phyloP scores from a whole-genome alignment of 2,329 filamentous ascomycete species.

The Monosporascus sp. region DNA sequence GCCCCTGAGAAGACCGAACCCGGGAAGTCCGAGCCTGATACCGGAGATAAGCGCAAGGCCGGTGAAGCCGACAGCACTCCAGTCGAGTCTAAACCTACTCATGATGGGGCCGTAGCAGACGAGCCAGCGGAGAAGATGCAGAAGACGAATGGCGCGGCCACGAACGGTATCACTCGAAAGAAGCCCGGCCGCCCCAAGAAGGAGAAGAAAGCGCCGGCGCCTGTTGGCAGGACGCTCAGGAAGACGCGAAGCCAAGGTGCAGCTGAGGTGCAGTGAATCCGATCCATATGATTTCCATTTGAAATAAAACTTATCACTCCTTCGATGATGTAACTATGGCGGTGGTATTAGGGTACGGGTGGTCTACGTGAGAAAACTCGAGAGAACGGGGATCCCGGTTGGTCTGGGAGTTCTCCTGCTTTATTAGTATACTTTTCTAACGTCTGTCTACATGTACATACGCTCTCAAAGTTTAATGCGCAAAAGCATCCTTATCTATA shows the following conservation, averaged over 20 bases:
- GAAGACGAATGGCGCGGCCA: constrained; percentile 30
- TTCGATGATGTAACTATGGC: too few relatives aligned
- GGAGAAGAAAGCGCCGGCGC: constrained; percentile 24
- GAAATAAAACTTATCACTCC: too few relatives aligned
- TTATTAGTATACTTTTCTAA: too few relatives aligned
- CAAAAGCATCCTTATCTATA: too few relatives aligned
- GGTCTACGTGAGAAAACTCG: too few relatives aligned
- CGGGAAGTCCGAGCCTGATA: constrained; percentile 12
- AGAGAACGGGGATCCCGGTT: too few relatives aligned
- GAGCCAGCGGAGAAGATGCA: constrained; percentile 35
- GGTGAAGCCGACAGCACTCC: constrained; percentile 3
- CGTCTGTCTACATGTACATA: too few relatives aligned
- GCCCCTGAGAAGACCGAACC: constrained; percentile 13
- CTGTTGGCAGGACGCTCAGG: constrained; percentile 30
- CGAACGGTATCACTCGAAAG: constrained; percentile 18
- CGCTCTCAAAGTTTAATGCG: too few relatives aligned
- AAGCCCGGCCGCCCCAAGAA: constrained; percentile 32
- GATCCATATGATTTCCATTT: too few relatives aligned
- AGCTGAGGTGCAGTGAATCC: constrained; percentile 5
- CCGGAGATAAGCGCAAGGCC: constrained; percentile 24
- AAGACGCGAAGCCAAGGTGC: constrained; percentile 36
- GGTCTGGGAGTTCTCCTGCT: too few relatives aligned
- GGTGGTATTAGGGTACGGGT: too few relatives aligned
- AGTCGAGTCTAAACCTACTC: constrained; percentile 3
- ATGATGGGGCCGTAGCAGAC: constrained; percentile 9